These are phyloP conservation scores for Onygenales sp. DNA, from an alignment of 2,329 filamentous ascomycete genomes.

Conservation along the genomic window DNA sequence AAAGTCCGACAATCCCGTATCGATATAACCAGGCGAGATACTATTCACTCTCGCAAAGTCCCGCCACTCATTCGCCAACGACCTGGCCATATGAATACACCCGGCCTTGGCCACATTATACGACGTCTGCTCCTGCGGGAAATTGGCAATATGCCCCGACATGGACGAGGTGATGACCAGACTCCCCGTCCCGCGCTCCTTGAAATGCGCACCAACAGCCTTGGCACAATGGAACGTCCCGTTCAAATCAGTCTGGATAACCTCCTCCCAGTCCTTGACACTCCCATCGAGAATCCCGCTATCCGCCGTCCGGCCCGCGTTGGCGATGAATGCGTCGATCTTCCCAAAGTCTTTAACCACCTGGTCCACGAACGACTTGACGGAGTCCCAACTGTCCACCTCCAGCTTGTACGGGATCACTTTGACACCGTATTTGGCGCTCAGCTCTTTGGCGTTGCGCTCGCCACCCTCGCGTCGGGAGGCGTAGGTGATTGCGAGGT, in stretches of 20 bases:
- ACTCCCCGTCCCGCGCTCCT: conserved; percentile 53
- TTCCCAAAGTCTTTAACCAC: conserved; percentile 61
- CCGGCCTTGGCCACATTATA: conserved; percentile 59
- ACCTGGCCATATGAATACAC: conserved; percentile 54
- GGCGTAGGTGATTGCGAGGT: conserved; percentile 58
- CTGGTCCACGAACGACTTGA: conserved; percentile 47
- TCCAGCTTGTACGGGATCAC: conserved; percentile 59
- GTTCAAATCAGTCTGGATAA: conserved; percentile 80
- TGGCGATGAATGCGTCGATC: conserved; percentile 59
- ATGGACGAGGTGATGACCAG: conserved; percentile 60
- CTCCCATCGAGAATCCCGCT: conserved; percentile 59
- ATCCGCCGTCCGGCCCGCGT: conserved; percentile 62
- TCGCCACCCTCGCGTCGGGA: conserved; percentile 52
- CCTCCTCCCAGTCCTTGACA: conserved; percentile 63
- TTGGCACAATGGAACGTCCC: conserved; percentile 79
- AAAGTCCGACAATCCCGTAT: conserved; percentile 58
- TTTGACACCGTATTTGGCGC: conserved; percentile 53
- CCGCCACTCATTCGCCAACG: conserved; percentile 60
- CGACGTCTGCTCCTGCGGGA: conserved; percentile 55
- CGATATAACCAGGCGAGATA: conserved; percentile 60
- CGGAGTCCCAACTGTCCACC: conserved; percentile 47
- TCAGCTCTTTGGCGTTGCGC: conserved; percentile 56
- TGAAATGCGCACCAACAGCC: conserved; percentile 74
- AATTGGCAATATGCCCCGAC: conserved; percentile 47
- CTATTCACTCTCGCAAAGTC: conserved; percentile 60